Percentiles rank a stretch among this genome's conserved stretches.
These are phyloP conservation scores for Ganoderma leucocontextum DNA, from an alignment of 1,284 basidiomycete species.

Conservation along the genomic window DNA sequence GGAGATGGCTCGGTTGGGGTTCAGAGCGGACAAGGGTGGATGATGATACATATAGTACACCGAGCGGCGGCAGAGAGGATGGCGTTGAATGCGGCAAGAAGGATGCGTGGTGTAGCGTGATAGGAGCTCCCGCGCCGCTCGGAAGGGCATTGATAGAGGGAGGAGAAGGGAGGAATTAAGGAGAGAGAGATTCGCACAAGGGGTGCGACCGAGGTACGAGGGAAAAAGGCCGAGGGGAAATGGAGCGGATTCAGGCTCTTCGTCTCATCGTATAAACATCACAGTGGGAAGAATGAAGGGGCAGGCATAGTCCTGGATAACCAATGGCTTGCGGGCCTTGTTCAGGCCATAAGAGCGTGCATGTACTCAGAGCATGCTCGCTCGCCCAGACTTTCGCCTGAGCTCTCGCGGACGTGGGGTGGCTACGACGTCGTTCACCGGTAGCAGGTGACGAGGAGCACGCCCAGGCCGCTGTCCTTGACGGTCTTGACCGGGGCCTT, in stretches of 20 bases:
- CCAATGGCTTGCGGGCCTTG: conserved; percentile 2
- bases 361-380: conserved; percentile 8
- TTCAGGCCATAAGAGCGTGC: conserved; percentile 10
- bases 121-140: conserved; percentile 1
- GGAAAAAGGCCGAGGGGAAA: neutral
- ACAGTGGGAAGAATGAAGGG: neutral
- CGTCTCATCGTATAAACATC: neutral
- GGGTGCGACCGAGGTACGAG: neutral
- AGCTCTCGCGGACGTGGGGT: neutral
- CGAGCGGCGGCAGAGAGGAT: conserved; percentile 4
- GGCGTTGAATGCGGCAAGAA: neutral
- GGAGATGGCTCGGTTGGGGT: neutral
- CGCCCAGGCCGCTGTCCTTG: conserved; percentile 70
- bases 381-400: conserved; percentile 23
- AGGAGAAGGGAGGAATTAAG: neutral
- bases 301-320: conserved; percentile 10
- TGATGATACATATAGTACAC: conserved; percentile 27
- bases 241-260: conserved; percentile 1
- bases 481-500: conserved; percentile 57
- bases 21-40: neutral
- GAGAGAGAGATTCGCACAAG: conserved; percentile 6
- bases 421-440: conserved; percentile 22
- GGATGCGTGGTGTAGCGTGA: neutral
- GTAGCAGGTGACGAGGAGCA: conserved; percentile 59
- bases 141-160: neutral